phyloP scores from a whole-genome alignment of 371 early-diverging fungal genomes.

The Mucor saturninus region DNA sequence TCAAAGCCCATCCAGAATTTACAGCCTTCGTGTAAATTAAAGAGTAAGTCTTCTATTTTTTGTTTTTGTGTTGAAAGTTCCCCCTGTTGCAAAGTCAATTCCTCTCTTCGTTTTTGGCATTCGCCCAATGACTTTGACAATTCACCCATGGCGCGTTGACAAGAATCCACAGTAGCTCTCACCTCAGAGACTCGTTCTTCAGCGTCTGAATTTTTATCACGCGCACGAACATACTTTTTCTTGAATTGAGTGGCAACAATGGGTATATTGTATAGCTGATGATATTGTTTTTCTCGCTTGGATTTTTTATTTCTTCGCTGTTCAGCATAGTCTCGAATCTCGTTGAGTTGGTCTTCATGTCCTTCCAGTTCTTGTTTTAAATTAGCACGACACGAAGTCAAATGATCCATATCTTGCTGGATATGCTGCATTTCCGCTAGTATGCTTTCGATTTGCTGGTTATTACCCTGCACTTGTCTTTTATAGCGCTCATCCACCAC shows the following conservation, averaged over 20 bases:
- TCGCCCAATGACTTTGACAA: conserved; percentile 15
- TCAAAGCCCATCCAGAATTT: conserved; percentile 29
- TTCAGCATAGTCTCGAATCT: conserved; percentile 32
- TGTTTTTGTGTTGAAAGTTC: conserved; percentile 9
- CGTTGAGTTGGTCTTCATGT: conserved; percentile 23
- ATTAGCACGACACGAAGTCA: conserved; percentile 9
- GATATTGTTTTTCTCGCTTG: conserved; percentile 37
- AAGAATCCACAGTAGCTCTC: conserved; percentile 22
- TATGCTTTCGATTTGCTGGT: conserved; percentile 19
- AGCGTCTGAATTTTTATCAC: conserved; percentile 39
- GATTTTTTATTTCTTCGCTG: conserved; percentile 35
- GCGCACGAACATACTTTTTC: conserved; percentile 40
- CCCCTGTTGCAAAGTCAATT: conserved; percentile 11
- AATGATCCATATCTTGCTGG: conserved; percentile 10
- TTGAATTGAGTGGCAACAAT: conserved; percentile 29
- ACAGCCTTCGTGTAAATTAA: conserved; percentile 21
- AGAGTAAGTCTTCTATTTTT: conserved; percentile 8
- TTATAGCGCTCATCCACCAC: conserved; percentile 12
- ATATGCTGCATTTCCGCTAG: conserved; percentile 16
- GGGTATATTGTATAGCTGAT: conserved; percentile 35
- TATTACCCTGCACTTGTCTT: conserved; percentile 9
- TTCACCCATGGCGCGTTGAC: conserved; percentile 26
- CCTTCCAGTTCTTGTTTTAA: conserved; percentile 19
- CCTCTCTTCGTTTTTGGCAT: conserved; percentile 17
- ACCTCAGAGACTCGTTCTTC: conserved; percentile 36